Percentiles rank a stretch among this genome's conserved stretches.
Conservation (phyloP, 148 eudicot species). For the Limonium bicolor region DNA sequence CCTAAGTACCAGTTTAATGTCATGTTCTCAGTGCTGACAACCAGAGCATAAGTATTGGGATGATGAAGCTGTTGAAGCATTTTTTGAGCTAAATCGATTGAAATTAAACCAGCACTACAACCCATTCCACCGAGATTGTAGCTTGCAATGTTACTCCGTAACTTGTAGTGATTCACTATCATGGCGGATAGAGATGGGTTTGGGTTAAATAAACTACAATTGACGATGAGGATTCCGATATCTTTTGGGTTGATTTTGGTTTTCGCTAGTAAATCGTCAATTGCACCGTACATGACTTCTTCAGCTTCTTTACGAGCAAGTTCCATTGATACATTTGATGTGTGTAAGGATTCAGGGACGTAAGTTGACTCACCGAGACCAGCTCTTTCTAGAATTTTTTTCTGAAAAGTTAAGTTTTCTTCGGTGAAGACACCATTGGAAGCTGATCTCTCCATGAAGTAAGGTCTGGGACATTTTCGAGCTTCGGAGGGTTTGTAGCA, state of each 20-base stretch:
- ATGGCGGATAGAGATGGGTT: background rate
- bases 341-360: background rate
- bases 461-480: no score
- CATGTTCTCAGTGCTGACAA: background rate
- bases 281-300: background rate
- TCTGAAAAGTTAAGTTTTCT: background rate
- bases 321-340: background rate
- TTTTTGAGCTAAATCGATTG: background rate
- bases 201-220: background rate
- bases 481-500: no score
- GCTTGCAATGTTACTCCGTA: background rate
- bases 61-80: background rate
- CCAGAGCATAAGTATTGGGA: background rate
- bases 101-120: background rate
- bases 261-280: background rate
- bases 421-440: background rate
- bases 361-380: background rate
- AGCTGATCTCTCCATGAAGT: no score
- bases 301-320: background rate
- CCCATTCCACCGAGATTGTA: conserved; percentile 1
- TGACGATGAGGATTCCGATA: background rate
- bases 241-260: background rate
- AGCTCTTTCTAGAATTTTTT: background rate
- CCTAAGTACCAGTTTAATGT: conserved; percentile 1
- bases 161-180: conserved; percentile 1